phyloP scores from a whole-genome alignment of 2,329 filamentous ascomycete species.

The Aspergillus fijiensis region DNA sequence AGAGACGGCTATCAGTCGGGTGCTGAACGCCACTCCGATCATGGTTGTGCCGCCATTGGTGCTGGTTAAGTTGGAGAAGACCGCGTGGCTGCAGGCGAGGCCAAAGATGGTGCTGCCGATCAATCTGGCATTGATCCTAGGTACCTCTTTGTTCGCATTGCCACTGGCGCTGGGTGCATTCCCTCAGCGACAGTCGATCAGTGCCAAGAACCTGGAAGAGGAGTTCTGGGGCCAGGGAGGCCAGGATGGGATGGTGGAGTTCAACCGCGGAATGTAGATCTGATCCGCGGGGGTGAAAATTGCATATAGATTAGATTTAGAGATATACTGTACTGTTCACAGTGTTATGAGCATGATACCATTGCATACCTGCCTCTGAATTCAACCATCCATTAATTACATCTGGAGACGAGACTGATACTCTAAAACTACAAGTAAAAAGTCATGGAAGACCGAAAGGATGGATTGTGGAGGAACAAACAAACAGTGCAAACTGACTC shows the following conservation, averaged over 20 bases:
- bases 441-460: too few species aligned
- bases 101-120: conserved; percentile 76
- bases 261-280: conserved; percentile 84
- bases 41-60: conserved; percentile 93
- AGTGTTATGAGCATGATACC: neutral
- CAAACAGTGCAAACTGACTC: neutral
- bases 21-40: conserved; percentile 91
- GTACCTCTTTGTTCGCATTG: conserved; percentile 82
- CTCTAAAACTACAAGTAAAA: too few species aligned
- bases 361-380: neutral
- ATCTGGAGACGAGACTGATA: too few species aligned
- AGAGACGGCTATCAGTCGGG: conserved; percentile 87
- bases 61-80: conserved; percentile 79
- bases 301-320: neutral
- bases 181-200: conserved; percentile 83
- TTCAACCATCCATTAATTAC: too few species aligned
- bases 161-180: conserved; percentile 89
- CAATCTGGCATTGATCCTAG: conserved; percentile 83
- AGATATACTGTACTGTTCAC: neutral
- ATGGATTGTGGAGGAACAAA: neutral
- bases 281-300: neutral
- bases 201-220: conserved; percentile 72
- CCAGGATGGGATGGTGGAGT: conserved; percentile 80
- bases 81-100: conserved; percentile 73
- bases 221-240: conserved; percentile 84